Percentiles rank a stretch among this genome's conserved stretches.
phyloP scores from a whole-genome alignment of 331 rosid genomes.

The Arachis monticola region DNA sequence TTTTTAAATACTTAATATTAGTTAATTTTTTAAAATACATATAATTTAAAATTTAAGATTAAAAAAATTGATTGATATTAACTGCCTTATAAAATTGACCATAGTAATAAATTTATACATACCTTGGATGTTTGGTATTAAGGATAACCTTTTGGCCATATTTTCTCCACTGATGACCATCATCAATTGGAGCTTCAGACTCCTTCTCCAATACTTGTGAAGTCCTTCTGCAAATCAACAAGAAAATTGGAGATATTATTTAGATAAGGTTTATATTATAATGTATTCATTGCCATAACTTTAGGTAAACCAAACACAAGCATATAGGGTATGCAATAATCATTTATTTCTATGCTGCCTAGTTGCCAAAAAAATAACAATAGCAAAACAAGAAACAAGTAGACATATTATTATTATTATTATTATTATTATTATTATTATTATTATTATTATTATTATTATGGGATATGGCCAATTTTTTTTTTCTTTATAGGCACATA shows the following conservation, averaged over 20 bases:
- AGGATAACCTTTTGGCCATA: constrained; percentile 75
- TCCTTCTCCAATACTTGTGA: constrained; percentile 49
- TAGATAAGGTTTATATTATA: not conserved
- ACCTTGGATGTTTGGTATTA: constrained; percentile 58
- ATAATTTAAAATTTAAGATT: no score
- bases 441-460: no score
- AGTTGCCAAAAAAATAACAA: not conserved
- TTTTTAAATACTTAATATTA: no score
- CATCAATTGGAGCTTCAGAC: constrained; percentile 46
- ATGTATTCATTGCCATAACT: not conserved
- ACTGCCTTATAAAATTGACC: no score
- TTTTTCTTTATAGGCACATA: no score
- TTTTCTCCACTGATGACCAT: constrained; percentile 83
- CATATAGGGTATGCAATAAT: constrained; percentile 1
- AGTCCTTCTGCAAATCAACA: constrained; percentile 50
- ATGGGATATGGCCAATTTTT: no score
- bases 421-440: no score
- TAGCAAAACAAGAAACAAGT: not conserved
- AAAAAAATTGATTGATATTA: no score
- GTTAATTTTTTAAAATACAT: no score
- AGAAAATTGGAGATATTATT: not conserved
- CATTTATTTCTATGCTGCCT: not conserved
- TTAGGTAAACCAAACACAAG: not conserved
- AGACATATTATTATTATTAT: not conserved
- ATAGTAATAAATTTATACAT: not conserved